phyloP scores from a whole-genome alignment of 495 filamentous ascomycete genomes.

The Penicillium desertorum region DNA sequence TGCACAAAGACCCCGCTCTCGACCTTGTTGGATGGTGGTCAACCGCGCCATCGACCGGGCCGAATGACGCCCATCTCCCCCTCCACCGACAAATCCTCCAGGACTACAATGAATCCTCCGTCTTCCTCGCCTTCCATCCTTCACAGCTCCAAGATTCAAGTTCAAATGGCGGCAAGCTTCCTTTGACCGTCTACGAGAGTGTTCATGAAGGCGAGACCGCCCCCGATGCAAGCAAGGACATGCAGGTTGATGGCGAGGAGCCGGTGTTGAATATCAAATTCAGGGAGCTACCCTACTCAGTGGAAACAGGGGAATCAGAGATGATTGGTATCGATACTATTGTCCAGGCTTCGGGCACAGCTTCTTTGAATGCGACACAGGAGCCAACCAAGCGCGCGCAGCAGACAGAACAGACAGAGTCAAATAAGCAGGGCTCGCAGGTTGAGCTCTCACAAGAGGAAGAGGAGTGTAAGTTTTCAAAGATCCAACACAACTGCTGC shows the following conservation, averaged over 20 bases:
- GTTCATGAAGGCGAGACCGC: constrained; percentile 65
- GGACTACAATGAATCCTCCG: constrained; percentile 76
- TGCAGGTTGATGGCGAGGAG: constrained; percentile 70
- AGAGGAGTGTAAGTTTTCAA: constrained; percentile 60
- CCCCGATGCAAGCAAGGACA: constrained; percentile 60
- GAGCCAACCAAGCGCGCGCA: constrained; percentile 13
- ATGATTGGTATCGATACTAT: constrained; percentile 96
- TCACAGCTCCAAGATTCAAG: constrained; percentile 48
- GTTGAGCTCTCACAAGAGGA: constrained; percentile 70
- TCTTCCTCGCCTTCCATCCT: constrained; percentile 84
- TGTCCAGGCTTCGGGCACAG: constrained; percentile 76
- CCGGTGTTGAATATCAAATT: constrained; percentile 63
- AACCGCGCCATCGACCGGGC: constrained; percentile 71
- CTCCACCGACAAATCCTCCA: constrained; percentile 75
- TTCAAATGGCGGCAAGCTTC: constrained; percentile 71
- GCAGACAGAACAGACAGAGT: constrained; percentile 35
- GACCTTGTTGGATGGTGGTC: constrained; percentile 97
- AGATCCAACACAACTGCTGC: background rate
- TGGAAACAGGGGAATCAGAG: constrained; percentile 93
- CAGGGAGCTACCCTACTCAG: constrained; percentile 76
- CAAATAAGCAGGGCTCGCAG: constrained; percentile 38
- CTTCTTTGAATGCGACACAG: constrained; percentile 43
- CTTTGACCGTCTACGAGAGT: constrained; percentile 86
- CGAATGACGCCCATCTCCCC: constrained; percentile 61
- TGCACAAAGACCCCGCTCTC: constrained; percentile 77